Evolutionary conservation across 1,139 yeast species (phyloP), one percentile per base, ranked within the genome.

Genomic region (Taiozyma sp.): DNA sequence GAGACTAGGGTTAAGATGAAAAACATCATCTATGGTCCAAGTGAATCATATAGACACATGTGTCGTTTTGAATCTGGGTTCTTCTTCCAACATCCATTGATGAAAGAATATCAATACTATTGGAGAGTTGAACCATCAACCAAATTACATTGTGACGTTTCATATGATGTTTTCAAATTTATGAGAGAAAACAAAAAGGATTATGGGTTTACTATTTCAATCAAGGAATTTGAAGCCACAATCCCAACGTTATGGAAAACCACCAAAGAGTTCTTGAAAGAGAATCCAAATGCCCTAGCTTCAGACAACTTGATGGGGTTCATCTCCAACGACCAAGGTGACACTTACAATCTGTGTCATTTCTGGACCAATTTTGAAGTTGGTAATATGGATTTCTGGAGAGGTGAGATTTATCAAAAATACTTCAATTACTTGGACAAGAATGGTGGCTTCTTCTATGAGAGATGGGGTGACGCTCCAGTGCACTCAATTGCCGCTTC

Each of bases 401-500:
- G 96, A 61, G 70, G 81, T 12, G 75, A 79, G 44, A 83, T 84
- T 2, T 91, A 91, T 68, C 68, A 74, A 16, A 77, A 76, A 44
- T 91, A 83, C 69, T 91, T 91, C 62, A 81, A 87, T 22, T 70
- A 76, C 59, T 75, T 91, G 60, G 97, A 91, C 66, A 64, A 74
- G 54, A 76, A 84, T 1, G 97, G 97, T 42, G 96, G 96, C 4
- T 91, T 91, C 72, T 91, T 87, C 71, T 91, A 91, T 68, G 97
- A 91, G 67, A 76, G 97, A 66, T 91, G 97, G 97, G 97, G 97
- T 34, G 97, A 91, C 69, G 97, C 97, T 0, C 97, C 97, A 7
- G 81, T 90, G 27, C 97, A 90, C 70, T 84, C 96, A 4, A 80
- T 90, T 57, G 92, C 93, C 2, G 95, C 90, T 1, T 75, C 96